Base-by-base conservation (phyloP, 148 eudicot genomes). In the Rhododendron williamsianum region DNA sequence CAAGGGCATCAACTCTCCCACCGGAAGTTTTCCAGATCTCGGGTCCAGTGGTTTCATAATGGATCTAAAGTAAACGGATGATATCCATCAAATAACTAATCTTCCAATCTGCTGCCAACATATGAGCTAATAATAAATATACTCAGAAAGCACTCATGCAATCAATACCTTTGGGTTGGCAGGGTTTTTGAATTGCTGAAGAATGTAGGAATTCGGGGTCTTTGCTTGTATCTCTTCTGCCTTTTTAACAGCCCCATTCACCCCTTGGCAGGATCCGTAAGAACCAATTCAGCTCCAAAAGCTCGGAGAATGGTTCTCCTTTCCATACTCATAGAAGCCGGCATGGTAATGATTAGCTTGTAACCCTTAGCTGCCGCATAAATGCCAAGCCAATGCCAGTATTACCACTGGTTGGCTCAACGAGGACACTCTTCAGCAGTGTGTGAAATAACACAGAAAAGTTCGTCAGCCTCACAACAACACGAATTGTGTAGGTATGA, bases 331-430 rank as follows among this genome's bases (percentile, higher is more conserved):
- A 97, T 95, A 13, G 99, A 95, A n/a, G 99, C 92, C 52, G 99
- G 99, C 99, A 97, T 95, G 41, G 98, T 92, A 87, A 97, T 85
- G 85, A 93, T 93, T 72, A 97, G 93, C 86, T 91, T 95, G 87
- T 97, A 97, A 86, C 99, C 99, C 89, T 89, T 95, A 82, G 98
- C 92, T 87, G 99, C 99, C 86, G 98, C 98, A 95, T 92, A 84
- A 97, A 97, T 71, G 99, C 98, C 86, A 97, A 98, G 21, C 98
- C 99, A 25, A 97, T 97, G 85, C 99, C 99, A 4, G 99, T 97
- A 82, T 97, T 97, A 52, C 99, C 99, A 90, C 98, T 97, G 0
- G 99, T 97, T 82, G 98, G 95, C 87, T 97, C 99, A 91, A 97
- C 96, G 60, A 97, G 90, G 9, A 78, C 23, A 9, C 12, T 65